Evolutionary conservation across 1,284 basidiomycete species (phyloP), one percentile per base, ranked within the genome.

Genomic region (Mycosarcoma maydis): DNA sequence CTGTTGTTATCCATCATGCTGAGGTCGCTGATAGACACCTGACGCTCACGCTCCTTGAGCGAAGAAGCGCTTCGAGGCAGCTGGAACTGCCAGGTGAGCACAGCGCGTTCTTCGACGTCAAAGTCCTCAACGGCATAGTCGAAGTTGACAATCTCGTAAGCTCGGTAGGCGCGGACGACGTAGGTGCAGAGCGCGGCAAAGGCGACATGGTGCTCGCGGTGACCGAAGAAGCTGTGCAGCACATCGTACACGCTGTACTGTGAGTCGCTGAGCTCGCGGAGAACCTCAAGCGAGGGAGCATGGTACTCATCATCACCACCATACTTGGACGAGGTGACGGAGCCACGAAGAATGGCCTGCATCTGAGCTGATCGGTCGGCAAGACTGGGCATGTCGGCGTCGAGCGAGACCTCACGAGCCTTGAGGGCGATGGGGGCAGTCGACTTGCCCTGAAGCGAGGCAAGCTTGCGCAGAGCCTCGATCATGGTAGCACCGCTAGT

Each of bases 181-280:
- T 98, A 98, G 32, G 96, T 94, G 83, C 98, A 94, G 52, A 98
- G 88, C 9, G 96, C 90, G 78, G 95, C 96, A 41, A 96, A 87
- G 23, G 89, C 88, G 62, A 98, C 88, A 44, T 89, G 87, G 29
- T 75, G 65, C 46, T 86, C 82, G 80, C 94, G 90, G 52, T 74
- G 61, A 67, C 88, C 89, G 87, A 98, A 98, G 87, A 99, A 99
- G 13, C 91, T 87, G 16, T 94, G 92, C 55, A 99, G 87, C 11
- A 99, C 96, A 80, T 99, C 95, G 83, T 91, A 99, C 27, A 98
- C 94, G 20, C 92, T 95, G 85, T 94, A 96, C 58, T 92, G 88
- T 24, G 94, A 97, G 84, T 99, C 96, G 70, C 91, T 92, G 40
- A 98, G 87, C 84, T 98, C 96, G 78, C 90, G 89, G 74, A 99